Evolutionary conservation across 805 yeast genomes (phyloP), one percentile per base, ranked within the genome.

Genomic region (Saitoella complicata): DNA sequence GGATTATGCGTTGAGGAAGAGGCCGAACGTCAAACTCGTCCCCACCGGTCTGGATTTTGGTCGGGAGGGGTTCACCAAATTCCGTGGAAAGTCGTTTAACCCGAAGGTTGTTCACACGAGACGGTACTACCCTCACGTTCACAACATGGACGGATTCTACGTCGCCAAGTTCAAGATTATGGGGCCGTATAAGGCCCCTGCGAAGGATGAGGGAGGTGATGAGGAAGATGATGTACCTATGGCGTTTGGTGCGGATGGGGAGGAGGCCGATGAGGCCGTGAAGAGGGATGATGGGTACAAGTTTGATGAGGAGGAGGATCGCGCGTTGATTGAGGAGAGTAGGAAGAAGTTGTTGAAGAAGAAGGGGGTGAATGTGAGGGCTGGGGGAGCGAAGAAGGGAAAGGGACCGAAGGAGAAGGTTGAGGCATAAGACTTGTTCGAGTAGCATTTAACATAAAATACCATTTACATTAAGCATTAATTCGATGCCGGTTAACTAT

Each of bases 331-430:
- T 12, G 45, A 37, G 11, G 38, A 13, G 12, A 31, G 29, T 7
- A 40, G 36, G 34, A 31, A 33, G 31, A 38, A 38, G 31, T 32
- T 31, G 45, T 21, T 38, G 42, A 43, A 43, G 12, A 38, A 80
- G 68, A 91, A 88, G 93, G 83, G 96, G 75, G 94, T 94, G 65
- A 77, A 76, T 75, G 96, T 95, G 69, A 97, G 85, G 75, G 96
- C 96, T 69, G 98, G 87, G 76, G 51, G 36, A 36, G 53, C 40
- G n/a, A 94, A 94, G 73, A 95, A 86, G 66, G 86, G 86, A 88
- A 86, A 86, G 87, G 21, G 21, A 21, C 21, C 21, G 21, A 21
- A 21, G 21, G 21, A 21, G 21, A 21, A 21, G 21, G 21, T 21
- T 21, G 21, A 21, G 4, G 21, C 21, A 21, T 21, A 21, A n/a